These are phyloP conservation scores for Puccinia triticina DNA, from an alignment of 1,284 basidiomycete genomes.

Conservation along the genomic window DNA sequence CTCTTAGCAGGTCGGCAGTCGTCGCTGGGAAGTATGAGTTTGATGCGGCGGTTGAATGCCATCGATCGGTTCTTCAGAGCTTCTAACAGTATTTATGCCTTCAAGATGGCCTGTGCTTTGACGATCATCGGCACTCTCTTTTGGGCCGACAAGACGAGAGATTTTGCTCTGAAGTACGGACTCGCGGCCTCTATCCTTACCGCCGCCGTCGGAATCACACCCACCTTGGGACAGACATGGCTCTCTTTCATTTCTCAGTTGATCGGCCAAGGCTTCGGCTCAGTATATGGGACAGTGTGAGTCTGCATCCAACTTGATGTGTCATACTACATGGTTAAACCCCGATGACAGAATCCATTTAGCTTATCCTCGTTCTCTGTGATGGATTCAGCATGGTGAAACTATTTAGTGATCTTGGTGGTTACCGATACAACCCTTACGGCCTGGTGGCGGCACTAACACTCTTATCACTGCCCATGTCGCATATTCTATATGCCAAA, in stretches of 20 bases:
- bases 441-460: slow-evolving; percentile 54
- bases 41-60: slow-evolving; percentile 55
- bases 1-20: slow-evolving; percentile 56
- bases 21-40: slow-evolving; percentile 52
- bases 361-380: neutral
- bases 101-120: slow-evolving; percentile 58
- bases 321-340: neutral
- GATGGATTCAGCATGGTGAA: slow-evolving; percentile 50
- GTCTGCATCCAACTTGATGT: neutral
- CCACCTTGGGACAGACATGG: slow-evolving; percentile 59
- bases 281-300: slow-evolving; percentile 51
- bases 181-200: slow-evolving; percentile 60
- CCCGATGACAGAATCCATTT: neutral
- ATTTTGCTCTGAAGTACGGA: slow-evolving; percentile 60
- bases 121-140: slow-evolving; percentile 57
- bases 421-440: slow-evolving; percentile 60
- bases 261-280: slow-evolving; percentile 56
- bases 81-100: slow-evolving; percentile 58
- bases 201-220: slow-evolving; percentile 60
- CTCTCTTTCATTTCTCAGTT: slow-evolving; percentile 61
- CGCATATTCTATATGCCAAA: slow-evolving; percentile 58
- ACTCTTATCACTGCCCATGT: slow-evolving; percentile 56
- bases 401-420: slow-evolving; percentile 60
- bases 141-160: slow-evolving; percentile 55
- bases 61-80: slow-evolving; percentile 56